phyloP scores from a whole-genome alignment of 2,329 filamentous ascomycete species.

The Amesomyces nigricolor region DNA sequence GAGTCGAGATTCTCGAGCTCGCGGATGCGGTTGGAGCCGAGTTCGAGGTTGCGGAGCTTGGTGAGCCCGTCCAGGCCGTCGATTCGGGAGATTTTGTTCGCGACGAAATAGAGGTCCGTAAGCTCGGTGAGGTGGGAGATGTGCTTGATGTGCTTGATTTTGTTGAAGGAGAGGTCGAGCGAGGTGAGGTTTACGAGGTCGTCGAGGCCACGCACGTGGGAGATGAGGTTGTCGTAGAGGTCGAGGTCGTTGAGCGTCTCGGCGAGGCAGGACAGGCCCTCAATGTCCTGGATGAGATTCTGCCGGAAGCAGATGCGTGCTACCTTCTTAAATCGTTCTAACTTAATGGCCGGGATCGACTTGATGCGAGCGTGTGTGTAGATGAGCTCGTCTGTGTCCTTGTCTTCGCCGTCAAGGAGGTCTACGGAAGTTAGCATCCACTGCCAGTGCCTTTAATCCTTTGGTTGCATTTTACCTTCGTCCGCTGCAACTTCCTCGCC shows the following conservation, averaged over 20 bases:
- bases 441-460: too few relatives aligned
- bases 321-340: conserved; percentile 76
- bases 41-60: conserved; percentile 75
- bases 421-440: conserved; percentile 36
- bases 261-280: conserved; percentile 63
- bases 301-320: conserved; percentile 83
- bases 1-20: conserved; percentile 81
- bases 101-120: conserved; percentile 82
- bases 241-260: conserved; percentile 75
- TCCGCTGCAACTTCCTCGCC: conserved; percentile 75
- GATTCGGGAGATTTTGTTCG: conserved; percentile 87
- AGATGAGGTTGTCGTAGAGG: conserved; percentile 92
- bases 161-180: conserved; percentile 95
- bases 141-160: conserved; percentile 97
- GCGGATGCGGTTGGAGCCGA: conserved; percentile 87
- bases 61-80: conserved; percentile 73
- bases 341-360: conserved; percentile 69
- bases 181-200: conserved; percentile 67
- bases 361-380: conserved; percentile 80
- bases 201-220: conserved; percentile 79
- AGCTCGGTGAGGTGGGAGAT: conserved; percentile 71
- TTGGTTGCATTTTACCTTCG: conserved; percentile 52
- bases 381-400: conserved; percentile 71
- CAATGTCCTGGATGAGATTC: conserved; percentile 77
- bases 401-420: conserved; percentile 55